phyloP scores from a whole-genome alignment of 164 flowering plant genomes.

The Vitis rupestris region DNA sequence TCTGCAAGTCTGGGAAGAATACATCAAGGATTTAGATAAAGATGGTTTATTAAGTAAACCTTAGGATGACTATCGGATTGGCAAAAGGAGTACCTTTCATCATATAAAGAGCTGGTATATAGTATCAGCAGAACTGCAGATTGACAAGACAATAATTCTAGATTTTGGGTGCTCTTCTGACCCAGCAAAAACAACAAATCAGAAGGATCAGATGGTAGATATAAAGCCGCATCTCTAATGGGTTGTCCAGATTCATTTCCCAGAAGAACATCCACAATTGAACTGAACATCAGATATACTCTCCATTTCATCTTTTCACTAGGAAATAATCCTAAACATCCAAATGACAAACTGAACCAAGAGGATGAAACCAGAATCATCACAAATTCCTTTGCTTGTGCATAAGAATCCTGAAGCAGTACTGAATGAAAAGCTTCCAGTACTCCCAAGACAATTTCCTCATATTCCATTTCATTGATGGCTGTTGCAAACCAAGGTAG shows the following conservation, averaged over 20 bases:
- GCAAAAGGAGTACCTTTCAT: constrained; percentile 62
- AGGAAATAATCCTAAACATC: constrained; percentile 76
- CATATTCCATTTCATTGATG: constrained; percentile 54
- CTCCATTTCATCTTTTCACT: constrained; percentile 69
- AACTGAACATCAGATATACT: constrained; percentile 69
- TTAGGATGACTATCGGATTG: background rate
- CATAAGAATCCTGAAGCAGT: constrained; percentile 47
- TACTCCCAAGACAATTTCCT: constrained; percentile 60
- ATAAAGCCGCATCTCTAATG: constrained; percentile 62
- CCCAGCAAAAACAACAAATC: constrained; percentile 83
- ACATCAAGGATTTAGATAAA: background rate
- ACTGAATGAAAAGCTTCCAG: constrained; percentile 73
- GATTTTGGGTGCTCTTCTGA: constrained; percentile 55
- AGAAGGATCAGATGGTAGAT: constrained; percentile 83
- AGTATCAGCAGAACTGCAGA: constrained; percentile 67
- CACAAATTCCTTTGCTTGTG: constrained; percentile 41
- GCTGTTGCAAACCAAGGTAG: constrained; percentile 66
- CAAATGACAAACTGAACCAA: constrained; percentile 81
- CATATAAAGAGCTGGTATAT: constrained; percentile 58
- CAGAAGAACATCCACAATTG: constrained; percentile 55
- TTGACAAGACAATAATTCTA: constrained; percentile 62
- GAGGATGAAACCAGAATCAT: constrained; percentile 52
- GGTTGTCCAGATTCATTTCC: constrained; percentile 65
- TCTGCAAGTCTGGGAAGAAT: constrained; percentile 70
- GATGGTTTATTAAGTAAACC: background rate